These are phyloP conservation scores for Metarhizium sp. DNA, from an alignment of 2,329 filamentous ascomycete species.

Conservation along the genomic window DNA sequence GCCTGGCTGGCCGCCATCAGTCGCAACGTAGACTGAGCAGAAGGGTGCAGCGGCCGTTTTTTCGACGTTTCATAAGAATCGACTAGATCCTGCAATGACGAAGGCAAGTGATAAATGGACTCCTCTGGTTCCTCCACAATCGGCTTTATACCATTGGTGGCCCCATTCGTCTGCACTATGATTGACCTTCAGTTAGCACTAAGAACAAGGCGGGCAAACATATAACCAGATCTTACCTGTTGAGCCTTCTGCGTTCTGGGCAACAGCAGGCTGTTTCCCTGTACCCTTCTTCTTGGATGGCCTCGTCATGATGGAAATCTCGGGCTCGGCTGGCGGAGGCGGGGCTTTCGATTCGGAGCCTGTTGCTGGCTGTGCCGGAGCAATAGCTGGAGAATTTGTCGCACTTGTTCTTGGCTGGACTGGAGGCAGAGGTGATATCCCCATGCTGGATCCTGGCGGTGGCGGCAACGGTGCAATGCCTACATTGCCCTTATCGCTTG, in stretches of 20 bases:
- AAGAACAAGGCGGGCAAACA: not conserved
- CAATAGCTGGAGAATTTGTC: conserved; percentile 42
- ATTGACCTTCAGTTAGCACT: not conserved
- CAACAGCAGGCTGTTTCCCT: conserved; percentile 32
- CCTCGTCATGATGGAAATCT: conserved; percentile 17
- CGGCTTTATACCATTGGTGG: conserved; percentile 41
- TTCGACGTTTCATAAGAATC: conserved; percentile 84
- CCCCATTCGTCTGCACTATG: conserved; percentile 37
- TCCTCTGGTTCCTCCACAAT: conserved; percentile 42
- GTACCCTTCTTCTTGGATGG: conserved; percentile 31
- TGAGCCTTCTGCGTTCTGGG: conserved; percentile 32
- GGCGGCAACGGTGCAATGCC: conserved; percentile 91
- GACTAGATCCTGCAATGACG: conserved; percentile 79
- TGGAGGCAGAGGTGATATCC: conserved; percentile 39
- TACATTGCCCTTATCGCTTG: conserved; percentile 77
- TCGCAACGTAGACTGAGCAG: conserved; percentile 58
- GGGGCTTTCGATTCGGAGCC: conserved; percentile 11
- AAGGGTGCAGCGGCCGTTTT: conserved; percentile 51
- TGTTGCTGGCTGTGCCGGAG: conserved; percentile 35
- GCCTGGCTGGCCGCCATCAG: conserved; percentile 69
- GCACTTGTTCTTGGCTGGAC: conserved; percentile 46
- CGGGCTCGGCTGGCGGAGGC: conserved; percentile 12
- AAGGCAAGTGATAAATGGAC: conserved; percentile 86
- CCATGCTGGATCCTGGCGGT: conserved; percentile 56
- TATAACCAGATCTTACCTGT: conserved; percentile 28